Conservation (phyloP, 768 basidiomycete genomes). For the Lactarius vividus region DNA sequence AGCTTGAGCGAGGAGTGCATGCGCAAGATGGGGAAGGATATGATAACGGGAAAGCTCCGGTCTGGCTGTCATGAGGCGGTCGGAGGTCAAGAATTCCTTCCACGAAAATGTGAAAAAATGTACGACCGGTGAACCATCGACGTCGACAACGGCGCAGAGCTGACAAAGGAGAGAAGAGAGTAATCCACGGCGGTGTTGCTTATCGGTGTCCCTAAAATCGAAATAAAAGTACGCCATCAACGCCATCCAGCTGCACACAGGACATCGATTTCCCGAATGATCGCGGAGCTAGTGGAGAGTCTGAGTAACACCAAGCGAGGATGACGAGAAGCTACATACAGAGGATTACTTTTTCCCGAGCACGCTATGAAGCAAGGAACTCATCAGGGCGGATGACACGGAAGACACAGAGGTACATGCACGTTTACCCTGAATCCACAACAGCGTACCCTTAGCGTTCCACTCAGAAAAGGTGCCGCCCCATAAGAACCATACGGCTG, state of each 20-base stretch:
- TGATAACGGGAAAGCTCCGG: background rate
- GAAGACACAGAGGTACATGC: background rate
- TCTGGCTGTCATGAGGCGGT: background rate
- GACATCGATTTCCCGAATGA: background rate
- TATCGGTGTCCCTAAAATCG: background rate
- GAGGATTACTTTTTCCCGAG: background rate
- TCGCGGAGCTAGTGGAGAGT: background rate
- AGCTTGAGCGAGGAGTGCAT: background rate
- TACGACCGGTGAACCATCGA: background rate
- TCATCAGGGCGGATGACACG: background rate
- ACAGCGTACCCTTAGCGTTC: background rate
- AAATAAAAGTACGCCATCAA: background rate
- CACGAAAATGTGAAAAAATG: background rate
- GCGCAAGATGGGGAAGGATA: background rate
- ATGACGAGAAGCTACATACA: background rate
- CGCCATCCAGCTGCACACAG: background rate
- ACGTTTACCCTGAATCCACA: background rate
- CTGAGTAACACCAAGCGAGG: background rate
- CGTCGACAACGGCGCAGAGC: background rate
- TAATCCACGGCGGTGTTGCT: background rate
- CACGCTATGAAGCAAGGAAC: background rate
- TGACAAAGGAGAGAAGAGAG: background rate
- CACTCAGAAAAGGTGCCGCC: background rate
- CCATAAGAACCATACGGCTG: background rate
- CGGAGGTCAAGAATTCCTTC: background rate